Conservation (phyloP, 2,329 filamentous ascomycete genomes). For the Diaporthe sp. region DNA sequence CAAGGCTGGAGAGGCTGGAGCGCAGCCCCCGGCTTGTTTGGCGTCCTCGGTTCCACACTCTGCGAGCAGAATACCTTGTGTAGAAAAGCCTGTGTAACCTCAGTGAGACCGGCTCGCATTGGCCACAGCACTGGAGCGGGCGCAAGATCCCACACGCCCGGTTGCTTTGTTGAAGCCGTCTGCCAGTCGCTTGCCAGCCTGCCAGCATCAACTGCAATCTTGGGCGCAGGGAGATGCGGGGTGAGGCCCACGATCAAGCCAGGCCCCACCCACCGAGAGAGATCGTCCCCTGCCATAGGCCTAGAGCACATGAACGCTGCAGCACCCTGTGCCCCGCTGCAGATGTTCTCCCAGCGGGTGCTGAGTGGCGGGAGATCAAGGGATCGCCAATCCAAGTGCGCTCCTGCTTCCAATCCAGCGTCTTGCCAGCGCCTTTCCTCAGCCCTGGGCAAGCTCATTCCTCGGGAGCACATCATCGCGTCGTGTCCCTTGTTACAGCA, state of each 20-base stretch:
- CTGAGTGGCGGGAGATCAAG: constrained; percentile 32
- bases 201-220: constrained; percentile 27
- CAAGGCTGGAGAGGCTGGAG: constrained; percentile 19
- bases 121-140: constrained; percentile 10
- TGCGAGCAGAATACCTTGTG: constrained; percentile 31
- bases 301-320: constrained; percentile 30
- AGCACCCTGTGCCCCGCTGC: constrained; percentile 36
- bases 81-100: constrained; percentile 32
- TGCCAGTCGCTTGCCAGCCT: constrained; percentile 27
- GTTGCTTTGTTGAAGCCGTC: constrained; percentile 25
- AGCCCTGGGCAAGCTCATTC: neutral
- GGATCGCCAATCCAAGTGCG: constrained; percentile 33
- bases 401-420: constrained; percentile 6
- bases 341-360: constrained; percentile 35
- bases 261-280: constrained; percentile 35
- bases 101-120: constrained; percentile 28
- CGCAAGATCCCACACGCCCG: constrained; percentile 23
- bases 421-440: constrained; percentile 17
- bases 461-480: constrained; percentile 2
- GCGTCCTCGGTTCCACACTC: constrained; percentile 31
- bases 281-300: constrained; percentile 36
- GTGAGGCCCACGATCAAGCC: constrained; percentile 36
- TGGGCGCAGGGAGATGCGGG: constrained; percentile 36
- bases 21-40: constrained; percentile 5
- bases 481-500: neutral